Evolutionary conservation across 2,329 filamentous ascomycete genomes (phyloP).

Genomic region (Chrysosphaeria jannelii): DNA sequence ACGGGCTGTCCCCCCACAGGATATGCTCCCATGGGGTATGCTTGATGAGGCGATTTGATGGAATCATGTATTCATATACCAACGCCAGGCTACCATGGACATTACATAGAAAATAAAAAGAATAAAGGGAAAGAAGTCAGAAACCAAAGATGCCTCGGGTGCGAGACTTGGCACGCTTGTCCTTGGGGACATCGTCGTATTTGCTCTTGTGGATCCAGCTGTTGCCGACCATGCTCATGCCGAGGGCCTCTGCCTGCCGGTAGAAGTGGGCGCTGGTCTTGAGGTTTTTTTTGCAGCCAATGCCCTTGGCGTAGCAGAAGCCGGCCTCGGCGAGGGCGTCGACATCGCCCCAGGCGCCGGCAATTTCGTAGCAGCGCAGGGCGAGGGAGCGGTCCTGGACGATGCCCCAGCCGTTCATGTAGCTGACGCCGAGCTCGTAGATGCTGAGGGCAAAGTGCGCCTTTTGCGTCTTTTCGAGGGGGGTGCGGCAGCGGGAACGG

Average conservation of each 20-base stretch:
- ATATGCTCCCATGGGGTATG: too few relatives aligned
- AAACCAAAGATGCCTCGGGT: constrained; percentile 45
- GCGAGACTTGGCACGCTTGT: constrained; percentile 47
- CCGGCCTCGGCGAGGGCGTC: constrained; percentile 85
- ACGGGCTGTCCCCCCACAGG: too few relatives aligned
- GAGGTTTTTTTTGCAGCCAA: constrained; percentile 85
- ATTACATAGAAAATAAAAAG: too few relatives aligned
- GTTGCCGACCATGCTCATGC: constrained; percentile 92
- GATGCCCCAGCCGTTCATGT: constrained; percentile 96
- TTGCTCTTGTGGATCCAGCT: constrained; percentile 98
- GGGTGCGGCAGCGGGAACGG: too few relatives aligned
- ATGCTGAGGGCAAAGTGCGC: constrained; percentile 88
- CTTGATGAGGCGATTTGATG: too few relatives aligned
- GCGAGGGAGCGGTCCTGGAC: constrained; percentile 73
- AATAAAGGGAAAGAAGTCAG: too few relatives aligned
- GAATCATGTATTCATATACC: too few relatives aligned
- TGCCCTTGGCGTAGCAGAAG: constrained; percentile 81
- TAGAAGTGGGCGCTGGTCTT: constrained; percentile 86
- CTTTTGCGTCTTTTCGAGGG: constrained; percentile 44
- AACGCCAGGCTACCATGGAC: too few relatives aligned
- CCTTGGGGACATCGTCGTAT: constrained; percentile 25
- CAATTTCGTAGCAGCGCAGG: constrained; percentile 84
- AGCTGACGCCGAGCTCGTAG: constrained; percentile 85
- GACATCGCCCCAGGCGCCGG: constrained; percentile 77
- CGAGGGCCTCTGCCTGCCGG: constrained; percentile 66